phyloP scores from a whole-genome alignment of 1,139 yeast genomes.

The Nakaseomyces sp. region DNA sequence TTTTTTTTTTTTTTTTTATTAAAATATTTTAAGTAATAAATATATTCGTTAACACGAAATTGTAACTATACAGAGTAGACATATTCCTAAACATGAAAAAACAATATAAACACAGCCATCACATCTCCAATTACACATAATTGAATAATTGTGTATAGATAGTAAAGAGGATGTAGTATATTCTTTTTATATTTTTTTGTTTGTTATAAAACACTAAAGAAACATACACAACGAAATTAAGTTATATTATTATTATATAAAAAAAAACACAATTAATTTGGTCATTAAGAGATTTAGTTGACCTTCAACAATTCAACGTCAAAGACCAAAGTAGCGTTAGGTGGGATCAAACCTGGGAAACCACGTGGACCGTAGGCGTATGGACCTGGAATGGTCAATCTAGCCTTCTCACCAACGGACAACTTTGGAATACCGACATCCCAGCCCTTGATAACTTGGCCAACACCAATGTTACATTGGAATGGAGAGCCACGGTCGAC shows the following conservation, averaged over 20 bases:
- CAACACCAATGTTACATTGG: conserved; percentile 88
- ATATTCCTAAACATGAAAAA: not conserved
- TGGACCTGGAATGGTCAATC: conserved; percentile 83
- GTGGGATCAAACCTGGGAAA: conserved; percentile 93
- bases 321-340: conserved; percentile 85
- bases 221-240: no score
- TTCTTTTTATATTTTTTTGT: no score
- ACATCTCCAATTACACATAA: no score
- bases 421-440: conserved; percentile 84
- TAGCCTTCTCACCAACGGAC: conserved; percentile 86
- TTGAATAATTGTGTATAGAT: no score
- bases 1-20: no score
- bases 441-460: conserved; percentile 96
- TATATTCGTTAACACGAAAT: not conserved
- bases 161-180: no score
- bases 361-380: conserved; percentile 94
- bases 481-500: conserved; percentile 91
- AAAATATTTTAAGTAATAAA: no score
- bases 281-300: conserved; percentile 49
- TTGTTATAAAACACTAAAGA: no score
- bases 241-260: no score
- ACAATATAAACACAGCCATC: not conserved
- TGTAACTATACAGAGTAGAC: not conserved
- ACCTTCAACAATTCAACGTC: conserved; percentile 86
- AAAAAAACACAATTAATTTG: no score